phyloP scores from a whole-genome alignment of 495 filamentous ascomycete genomes.

The Lophium mytilinum region DNA sequence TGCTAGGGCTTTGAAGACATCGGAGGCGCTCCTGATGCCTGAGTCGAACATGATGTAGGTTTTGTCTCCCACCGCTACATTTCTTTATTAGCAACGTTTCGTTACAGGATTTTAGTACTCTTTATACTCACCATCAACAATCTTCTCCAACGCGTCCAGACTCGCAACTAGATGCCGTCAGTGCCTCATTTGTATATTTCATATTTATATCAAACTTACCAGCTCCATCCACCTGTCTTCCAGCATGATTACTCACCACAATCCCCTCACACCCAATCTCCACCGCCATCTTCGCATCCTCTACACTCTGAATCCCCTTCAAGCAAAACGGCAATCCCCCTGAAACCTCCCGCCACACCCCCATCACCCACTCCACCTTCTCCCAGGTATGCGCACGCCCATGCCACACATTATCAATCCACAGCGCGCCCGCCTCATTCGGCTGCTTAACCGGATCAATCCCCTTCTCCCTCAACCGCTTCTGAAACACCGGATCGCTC shows the following conservation, averaged over 20 bases:
- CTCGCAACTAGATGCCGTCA: conserved; percentile 5
- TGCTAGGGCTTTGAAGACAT: conserved; percentile 45
- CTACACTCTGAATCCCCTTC: conserved; percentile 50
- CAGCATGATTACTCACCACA: conserved; percentile 54
- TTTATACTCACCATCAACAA: conserved; percentile 29
- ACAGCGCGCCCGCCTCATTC: conserved; percentile 46
- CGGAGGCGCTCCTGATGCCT: conserved; percentile 41
- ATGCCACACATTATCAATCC: conserved; percentile 62
- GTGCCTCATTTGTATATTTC: no score
- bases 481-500: conserved; percentile 50
- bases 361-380: conserved; percentile 51
- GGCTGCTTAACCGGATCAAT: conserved; percentile 46
- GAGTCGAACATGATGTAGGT: conserved; percentile 43
- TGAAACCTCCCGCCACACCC: conserved; percentile 47
- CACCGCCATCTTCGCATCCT: conserved; percentile 47
- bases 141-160: conserved; percentile 39
- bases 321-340: conserved; percentile 48
- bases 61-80: conserved; percentile 35
- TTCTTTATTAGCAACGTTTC: no score
- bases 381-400: conserved; percentile 54
- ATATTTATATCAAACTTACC: conserved; percentile 40
- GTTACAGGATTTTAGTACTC: no score
- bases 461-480: conserved; percentile 40
- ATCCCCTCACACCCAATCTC: conserved; percentile 49
- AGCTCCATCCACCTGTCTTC: conserved; percentile 54